Base-by-base conservation (phyloP, 805 yeast genomes). In the Wickerhamomyces bovis region DNA sequence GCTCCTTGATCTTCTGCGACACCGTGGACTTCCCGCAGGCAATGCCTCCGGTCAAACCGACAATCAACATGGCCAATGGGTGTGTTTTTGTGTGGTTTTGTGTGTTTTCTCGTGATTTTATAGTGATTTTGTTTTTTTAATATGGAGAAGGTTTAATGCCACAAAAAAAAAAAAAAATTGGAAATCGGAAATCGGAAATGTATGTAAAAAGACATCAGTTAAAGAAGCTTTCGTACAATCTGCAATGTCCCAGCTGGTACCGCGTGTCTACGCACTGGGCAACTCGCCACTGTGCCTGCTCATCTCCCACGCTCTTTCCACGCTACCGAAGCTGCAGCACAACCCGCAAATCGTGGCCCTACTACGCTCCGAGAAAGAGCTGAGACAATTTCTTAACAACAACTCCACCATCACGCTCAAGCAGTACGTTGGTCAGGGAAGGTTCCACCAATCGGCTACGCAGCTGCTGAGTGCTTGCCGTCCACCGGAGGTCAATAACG, bases 21-120 rank as follows among this genome's bases (percentile, higher is more conserved):
- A 87, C 97, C 0, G 98, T 92, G 18, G 96, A 84, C 60, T 94
- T 94, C 3, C 99, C 99, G n/a, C 94, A 77, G 6, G 97, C 96
- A 43, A 94, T 94, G 2, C 97, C 97, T 2, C 99, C 99, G 0
- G 99, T 94, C n/a, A 94, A 75, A 1, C 99, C 99, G 6, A 94
- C 76, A 28, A 94, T 75, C 40, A 94, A 75, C 99, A 94, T 92
- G 22, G 31, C n/a, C n/a, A 13, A 28, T n/a, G 3, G 12, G 11
- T 22, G 28, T 25, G 10, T 10, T 18, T 38, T 16, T 3, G 18
- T 33, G 11, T 33, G 20, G 20, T 33, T 33, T 16, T 9, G 10
- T 28, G n/a, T 15, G 4, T 28, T 28, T 13, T 5, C n/a, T 28
- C 5, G n/a, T 28, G n/a, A n/a, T n/a, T n/a, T n/a, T n/a, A n/a